Percentiles rank a stretch among this genome's conserved stretches.
Evolutionary conservation across 1,139 yeast species (phyloP).

Genomic region (Candida buenavistaensis): DNA sequence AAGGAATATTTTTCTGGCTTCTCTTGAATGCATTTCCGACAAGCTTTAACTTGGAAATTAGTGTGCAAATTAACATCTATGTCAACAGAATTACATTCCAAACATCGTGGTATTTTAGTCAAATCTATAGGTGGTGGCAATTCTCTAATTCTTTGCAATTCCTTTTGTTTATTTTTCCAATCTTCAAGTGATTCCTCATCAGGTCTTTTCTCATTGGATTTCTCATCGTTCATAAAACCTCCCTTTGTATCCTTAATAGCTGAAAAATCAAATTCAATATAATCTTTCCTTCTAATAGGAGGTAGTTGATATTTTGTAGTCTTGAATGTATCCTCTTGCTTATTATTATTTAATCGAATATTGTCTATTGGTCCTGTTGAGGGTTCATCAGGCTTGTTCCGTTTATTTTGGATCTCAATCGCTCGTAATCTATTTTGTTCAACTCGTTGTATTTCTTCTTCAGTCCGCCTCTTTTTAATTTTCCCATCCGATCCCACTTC

Average conservation of each 20-base stretch:
- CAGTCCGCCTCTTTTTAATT: conserved; percentile 33
- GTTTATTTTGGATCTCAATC: conserved; percentile 47
- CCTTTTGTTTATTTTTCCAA: conserved; percentile 69
- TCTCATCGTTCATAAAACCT: conserved; percentile 67
- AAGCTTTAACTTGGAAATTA: conserved; percentile 70
- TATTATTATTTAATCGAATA: conserved; percentile 14
- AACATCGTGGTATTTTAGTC: conserved; percentile 72
- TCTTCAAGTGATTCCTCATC: conserved; percentile 53
- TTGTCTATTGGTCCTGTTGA: conserved; percentile 13
- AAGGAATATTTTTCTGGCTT: conserved; percentile 86
- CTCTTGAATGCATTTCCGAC: conserved; percentile 70
- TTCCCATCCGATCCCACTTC: conserved; percentile 12
- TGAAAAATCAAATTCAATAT: conserved; percentile 89
- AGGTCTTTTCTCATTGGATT: conserved; percentile 27
- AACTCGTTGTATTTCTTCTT: conserved; percentile 52
- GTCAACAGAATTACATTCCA: conserved; percentile 77
- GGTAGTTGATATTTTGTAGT: conserved; percentile 31
- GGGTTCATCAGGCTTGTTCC: conserved; percentile 8
- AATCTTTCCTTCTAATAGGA: conserved; percentile 59
- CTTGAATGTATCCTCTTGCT: conserved; percentile 9
- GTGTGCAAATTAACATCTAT: conserved; percentile 71
- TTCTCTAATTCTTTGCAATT: conserved; percentile 45
- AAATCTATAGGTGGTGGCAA: conserved; percentile 73
- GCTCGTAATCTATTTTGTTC: conserved; percentile 64
- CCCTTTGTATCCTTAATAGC: conserved; percentile 88